Evolutionary conservation across 2,329 filamentous ascomycete genomes (phyloP), one percentile per base, ranked within the genome.

Genomic region (Calonectria pauciramosa): DNA sequence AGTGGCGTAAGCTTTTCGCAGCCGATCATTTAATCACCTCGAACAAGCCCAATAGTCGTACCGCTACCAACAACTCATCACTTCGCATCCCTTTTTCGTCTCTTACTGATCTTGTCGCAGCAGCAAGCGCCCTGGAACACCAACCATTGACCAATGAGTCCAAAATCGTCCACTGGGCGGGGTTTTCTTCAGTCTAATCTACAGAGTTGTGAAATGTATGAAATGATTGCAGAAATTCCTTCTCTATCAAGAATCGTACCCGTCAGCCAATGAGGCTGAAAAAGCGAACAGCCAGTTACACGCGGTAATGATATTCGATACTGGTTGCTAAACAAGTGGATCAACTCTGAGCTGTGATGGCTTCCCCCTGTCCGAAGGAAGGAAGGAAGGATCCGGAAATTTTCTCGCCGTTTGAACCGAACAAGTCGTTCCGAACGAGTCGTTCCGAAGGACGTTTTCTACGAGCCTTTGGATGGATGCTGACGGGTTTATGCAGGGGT

Each of bases 101-200:
- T n/a, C n/a, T n/a, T n/a, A n/a, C n/a, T n/a, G n/a, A n/a, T n/a
- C n/a, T n/a, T n/a, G n/a, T n/a, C n/a, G n/a, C n/a, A n/a, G n/a
- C n/a, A n/a, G n/a, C n/a, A n/a, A n/a, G n/a, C 76, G 52, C 28
- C 71, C 70, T 26, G 59, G 71, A 59, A 73, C 74, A 4, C 75
- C 72, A 67, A 75, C 72, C 74, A 77, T 75, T 32, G 28, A 18
- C 11, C 10, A 49, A 34, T 9, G 28, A 26, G 28, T 47, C 11
- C 52, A 23, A 2, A 9, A 9, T 28, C 9, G 7, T 23, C n/a
- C 11, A 2, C 14, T 26, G 13, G 11, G 10, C 9, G 5, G 4
- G 54, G 26, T 59, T 32, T 2, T n/a, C n/a, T 16, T 3, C 32
- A 23, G 32, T 20, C 6, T 2, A 36, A 5, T 11, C 11, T 9